A percentile compares a stretch with the other conserved stretches of the same genome.
phyloP scores from a whole-genome alignment of 768 basidiomycete genomes.

The Tephrocybe sp. region DNA sequence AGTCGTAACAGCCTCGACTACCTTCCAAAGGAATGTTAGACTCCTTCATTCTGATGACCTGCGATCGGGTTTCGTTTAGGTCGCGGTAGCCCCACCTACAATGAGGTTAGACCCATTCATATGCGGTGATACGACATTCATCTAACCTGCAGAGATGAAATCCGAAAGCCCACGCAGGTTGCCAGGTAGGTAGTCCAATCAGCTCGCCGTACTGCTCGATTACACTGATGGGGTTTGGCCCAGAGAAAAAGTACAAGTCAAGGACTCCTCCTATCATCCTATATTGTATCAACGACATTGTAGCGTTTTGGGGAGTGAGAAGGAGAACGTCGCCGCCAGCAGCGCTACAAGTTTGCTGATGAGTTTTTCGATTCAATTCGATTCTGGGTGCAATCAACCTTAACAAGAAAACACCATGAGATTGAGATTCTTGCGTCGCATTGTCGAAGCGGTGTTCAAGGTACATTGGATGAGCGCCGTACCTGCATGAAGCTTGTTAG shows the following conservation, averaged over 20 bases:
- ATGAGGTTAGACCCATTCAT: slow-evolving; percentile 15
- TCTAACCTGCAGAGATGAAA: slow-evolving; percentile 70
- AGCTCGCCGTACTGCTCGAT: slow-evolving; percentile 69
- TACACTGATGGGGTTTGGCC: slow-evolving; percentile 56
- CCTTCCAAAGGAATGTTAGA: slow-evolving; percentile 81
- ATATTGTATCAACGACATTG: slow-evolving; percentile 69
- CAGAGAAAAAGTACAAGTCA: slow-evolving; percentile 78
- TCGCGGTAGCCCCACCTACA: slow-evolving; percentile 42
- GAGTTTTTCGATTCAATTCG: slow-evolving; percentile 1
- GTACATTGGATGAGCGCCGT: slow-evolving; percentile 74
- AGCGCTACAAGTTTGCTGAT: slow-evolving; percentile 41
- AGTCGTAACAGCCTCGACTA: slow-evolving; percentile 21
- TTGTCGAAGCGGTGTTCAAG: slow-evolving; percentile 70
- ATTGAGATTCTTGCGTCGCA: slow-evolving; percentile 47
- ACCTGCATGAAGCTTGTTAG: slow-evolving; percentile 35
- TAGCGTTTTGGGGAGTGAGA: slow-evolving; percentile 52
- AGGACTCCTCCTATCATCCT: slow-evolving; percentile 73
- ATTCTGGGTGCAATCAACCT: slow-evolving; percentile 38
- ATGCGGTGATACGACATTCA: background rate
- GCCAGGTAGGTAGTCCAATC: slow-evolving; percentile 71
- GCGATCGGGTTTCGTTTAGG: slow-evolving; percentile 53
- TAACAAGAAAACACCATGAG: slow-evolving; percentile 78
- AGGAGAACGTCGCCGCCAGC: slow-evolving; percentile 73
- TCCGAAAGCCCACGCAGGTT: slow-evolving; percentile 76
- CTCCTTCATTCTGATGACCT: slow-evolving; percentile 56